Base-by-base conservation (phyloP, 129 eudicot genomes). In the Oenanthe sinensis region DNA sequence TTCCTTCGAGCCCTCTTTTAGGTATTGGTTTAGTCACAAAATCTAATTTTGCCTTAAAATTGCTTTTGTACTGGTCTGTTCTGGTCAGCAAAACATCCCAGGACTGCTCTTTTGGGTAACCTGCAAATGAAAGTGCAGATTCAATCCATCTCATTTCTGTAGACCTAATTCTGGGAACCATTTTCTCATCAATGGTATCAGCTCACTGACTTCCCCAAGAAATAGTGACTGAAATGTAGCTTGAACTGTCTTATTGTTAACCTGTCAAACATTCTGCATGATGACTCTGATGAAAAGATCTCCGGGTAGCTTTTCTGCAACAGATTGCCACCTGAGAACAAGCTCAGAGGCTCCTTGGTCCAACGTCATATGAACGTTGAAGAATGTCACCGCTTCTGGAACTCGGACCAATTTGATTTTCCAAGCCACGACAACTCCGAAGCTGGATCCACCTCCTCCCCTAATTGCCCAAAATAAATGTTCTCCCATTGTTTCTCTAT, bases 371-470 rank as follows among this genome's bases (percentile, higher is more conserved):
- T 39, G 26, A 8, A 85, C n/a, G 4, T 72, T 73, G 80, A 87
- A 87, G 15, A 78, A 79, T 3, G 88, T 82, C 7, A 85, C 87
- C 3, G 12, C 73, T 10, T 55, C 74, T 20, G 91, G 91, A 24
- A 87, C 88, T 0, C 42, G 71, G 10, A 87, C 87, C 63, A 85
- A 69, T 58, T 77, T 50, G 12, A 87, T 63, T 46, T 87, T 87
- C 87, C 88, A 87, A 0, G 88, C 62, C 4, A 76, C 45, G 4
- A 87, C 42, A 1, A 87, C 85, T 14, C 91, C 85, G 24, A 85
- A 88, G 55, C 87, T 85, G 8, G 83, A 83, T 42, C 88, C 91
- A 36, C 88, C 90, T 1, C 90, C 88, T 6, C 90, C 90, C 75
- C 86, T 77, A 10, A 84, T 74, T 1, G 86, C 86, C 86, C 86